Base-by-base conservation (phyloP, 1,139 yeast genomes). In the Pichia norvegensis region DNA sequence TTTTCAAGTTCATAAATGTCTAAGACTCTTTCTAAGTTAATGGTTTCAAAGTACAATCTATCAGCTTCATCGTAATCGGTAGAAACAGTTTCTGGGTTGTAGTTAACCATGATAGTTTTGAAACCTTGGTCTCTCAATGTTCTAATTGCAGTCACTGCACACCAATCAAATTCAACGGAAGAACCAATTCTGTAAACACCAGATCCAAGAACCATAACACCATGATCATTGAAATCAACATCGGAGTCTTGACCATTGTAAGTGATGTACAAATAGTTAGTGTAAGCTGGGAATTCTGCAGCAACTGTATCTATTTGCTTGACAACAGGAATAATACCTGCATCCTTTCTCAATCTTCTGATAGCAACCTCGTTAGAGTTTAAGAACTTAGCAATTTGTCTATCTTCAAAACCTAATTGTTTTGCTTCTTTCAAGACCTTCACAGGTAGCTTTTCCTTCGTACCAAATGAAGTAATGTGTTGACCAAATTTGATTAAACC, bases 111-210 rank as follows among this genome's bases (percentile, higher is more conserved):
- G 63, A 92, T 83, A 33, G 98, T 92, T 75, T 88, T 92, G 64
- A 78, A 73, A 49, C 90, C 90, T 64, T 79, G 78, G 55, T 85
- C 86, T 62, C 98, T 81, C 63, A 92, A 76, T 39, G 98, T 87
- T 72, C 98, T 82, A 55, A 88, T 95, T 46, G 98, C 95, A 55
- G 94, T 78, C 49, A 92, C 98, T 43, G 97, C 98, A 77, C 98
- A 92, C 98, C 98, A 92, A 70, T 92, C 98, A 60, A 92, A 92
- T 70, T 92, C 98, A 50, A 92, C 98, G 21, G 97, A 90, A 4
- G 97, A 90, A 53, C 99, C 99, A 65, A 92, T 92, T 68, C 99
- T 80, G 77, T 92, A 92, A 45, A 92, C 99, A 71, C 99, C 98
- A 19, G 97, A 90, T 48, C 98, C 99, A 55, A 92, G 74, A 31